These are phyloP conservation scores for Carallia brachiata DNA, from an alignment of 345 rosid species.

Conservation along the genomic window DNA sequence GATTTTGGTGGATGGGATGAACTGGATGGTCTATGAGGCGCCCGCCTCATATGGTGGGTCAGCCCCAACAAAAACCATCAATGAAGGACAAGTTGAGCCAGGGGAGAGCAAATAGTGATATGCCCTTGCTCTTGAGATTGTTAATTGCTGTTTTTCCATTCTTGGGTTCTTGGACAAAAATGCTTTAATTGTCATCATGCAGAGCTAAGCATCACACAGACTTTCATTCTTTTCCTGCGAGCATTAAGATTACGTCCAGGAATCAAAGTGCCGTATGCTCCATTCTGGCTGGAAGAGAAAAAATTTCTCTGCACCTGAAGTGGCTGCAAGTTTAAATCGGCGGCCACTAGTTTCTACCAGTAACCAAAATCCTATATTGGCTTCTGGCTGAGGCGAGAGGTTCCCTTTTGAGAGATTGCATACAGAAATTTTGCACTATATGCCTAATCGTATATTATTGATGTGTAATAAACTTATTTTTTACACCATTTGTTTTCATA, in stretches of 20 bases:
- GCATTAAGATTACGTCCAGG: background rate
- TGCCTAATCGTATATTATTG: too few relatives aligned
- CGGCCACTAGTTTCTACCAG: too few relatives aligned
- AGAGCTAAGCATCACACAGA: background rate
- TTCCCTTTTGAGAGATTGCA: too few relatives aligned
- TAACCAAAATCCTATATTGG: too few relatives aligned
- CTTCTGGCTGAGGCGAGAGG: too few relatives aligned
- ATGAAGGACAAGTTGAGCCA: constrained; percentile 30
- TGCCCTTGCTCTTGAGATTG: constrained; percentile 53
- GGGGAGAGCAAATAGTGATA: constrained; percentile 23
- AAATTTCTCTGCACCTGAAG: too few relatives aligned
- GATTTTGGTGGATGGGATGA: constrained; percentile 68
- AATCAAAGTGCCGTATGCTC: background rate
- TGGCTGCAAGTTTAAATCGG: too few relatives aligned
- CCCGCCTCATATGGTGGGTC: constrained; percentile 15
- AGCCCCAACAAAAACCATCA: constrained; percentile 2
- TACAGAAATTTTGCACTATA: too few relatives aligned
- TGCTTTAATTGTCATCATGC: constrained; percentile 25
- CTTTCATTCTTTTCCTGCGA: background rate
- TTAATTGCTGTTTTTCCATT: constrained; percentile 60
- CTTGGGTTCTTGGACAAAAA: constrained; percentile 47
- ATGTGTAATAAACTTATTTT: too few relatives aligned
- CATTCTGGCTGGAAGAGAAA: background rate
- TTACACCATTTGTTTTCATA: too few relatives aligned
- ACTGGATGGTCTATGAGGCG: constrained; percentile 24